phyloP scores from a whole-genome alignment of 1,139 yeast genomes.

The Scheffersomyces insectosa region DNA sequence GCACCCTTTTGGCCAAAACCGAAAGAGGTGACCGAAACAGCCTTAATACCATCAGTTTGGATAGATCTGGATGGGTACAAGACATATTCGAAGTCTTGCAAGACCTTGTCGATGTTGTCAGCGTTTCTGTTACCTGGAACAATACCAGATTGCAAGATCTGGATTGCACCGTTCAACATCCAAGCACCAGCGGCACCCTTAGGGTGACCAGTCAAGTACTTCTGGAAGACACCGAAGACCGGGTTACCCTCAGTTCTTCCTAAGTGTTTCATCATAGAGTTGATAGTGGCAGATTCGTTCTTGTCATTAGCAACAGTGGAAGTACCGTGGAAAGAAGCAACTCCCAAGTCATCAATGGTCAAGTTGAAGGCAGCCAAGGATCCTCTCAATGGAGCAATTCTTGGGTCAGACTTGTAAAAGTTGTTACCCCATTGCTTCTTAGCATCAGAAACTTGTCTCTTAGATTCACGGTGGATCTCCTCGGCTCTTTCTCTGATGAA shows the following conservation, averaged over 20 bases:
- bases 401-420: conserved; percentile 86
- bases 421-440: conserved; percentile 95
- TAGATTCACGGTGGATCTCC: conserved; percentile 83
- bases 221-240: conserved; percentile 96
- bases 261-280: conserved; percentile 89
- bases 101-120: conserved; percentile 83
- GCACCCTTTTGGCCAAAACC: conserved; percentile 99
- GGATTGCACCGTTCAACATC: conserved; percentile 99
- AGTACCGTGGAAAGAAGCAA: conserved; percentile 99
- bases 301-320: conserved; percentile 97
- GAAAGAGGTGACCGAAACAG: conserved; percentile 93
- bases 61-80: conserved; percentile 92
- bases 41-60: conserved; percentile 96
- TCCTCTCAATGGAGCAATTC: conserved; percentile 96
- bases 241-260: conserved; percentile 99
- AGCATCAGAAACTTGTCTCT: conserved; percentile 83
- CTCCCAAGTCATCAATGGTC: conserved; percentile 92
- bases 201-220: conserved; percentile 98
- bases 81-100: conserved; percentile 84
- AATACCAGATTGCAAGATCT: conserved; percentile 85
- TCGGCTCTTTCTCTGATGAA: conserved; percentile 83
- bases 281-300: conserved; percentile 91
- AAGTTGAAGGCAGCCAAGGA: conserved; percentile 92
- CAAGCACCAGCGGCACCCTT: conserved; percentile 99
- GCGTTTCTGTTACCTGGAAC: conserved; percentile 99